Evolutionary conservation across 73 alveolate genomes (phyloP).

Genomic region (Halteria grandinella): DNA sequence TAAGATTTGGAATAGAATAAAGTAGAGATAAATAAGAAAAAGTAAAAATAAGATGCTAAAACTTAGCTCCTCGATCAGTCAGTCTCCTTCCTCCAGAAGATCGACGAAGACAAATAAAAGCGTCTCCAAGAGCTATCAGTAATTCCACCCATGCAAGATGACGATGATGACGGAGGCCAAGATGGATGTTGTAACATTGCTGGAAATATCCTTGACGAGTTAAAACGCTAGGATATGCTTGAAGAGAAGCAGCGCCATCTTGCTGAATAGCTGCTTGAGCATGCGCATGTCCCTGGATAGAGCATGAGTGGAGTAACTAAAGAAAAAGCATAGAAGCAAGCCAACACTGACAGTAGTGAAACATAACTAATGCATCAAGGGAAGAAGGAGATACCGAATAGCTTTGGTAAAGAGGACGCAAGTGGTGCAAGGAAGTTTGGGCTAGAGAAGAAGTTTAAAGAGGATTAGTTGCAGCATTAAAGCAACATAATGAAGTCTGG

Average conservation of each 20-base stretch:
- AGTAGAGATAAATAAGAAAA: slow-evolving; percentile 14
- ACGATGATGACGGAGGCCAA: neutral
- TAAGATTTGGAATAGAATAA: neutral
- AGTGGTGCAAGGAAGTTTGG: too few relatives aligned
- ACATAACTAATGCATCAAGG: too few relatives aligned
- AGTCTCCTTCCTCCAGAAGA: slow-evolving; percentile 20
- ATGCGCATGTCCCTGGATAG: neutral
- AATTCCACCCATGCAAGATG: neutral
- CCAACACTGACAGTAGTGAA: too few relatives aligned
- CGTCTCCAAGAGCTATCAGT: neutral
- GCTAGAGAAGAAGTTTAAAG: too few relatives aligned
- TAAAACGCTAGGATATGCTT: neutral
- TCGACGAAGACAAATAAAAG: slow-evolving; percentile 24
- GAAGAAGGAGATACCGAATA: too few relatives aligned
- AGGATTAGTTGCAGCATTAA: too few relatives aligned
- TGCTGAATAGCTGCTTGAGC: neutral
- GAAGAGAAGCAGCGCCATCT: neutral
- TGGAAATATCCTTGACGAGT: neutral
- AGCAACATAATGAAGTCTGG: too few relatives aligned
- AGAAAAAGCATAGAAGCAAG: too few relatives aligned
- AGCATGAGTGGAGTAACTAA: too few relatives aligned
- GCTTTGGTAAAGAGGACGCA: too few relatives aligned
- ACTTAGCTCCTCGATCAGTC: slow-evolving; percentile 27
- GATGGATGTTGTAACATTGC: neutral
- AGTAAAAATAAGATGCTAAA: neutral